Evolutionary conservation across 441 rosid genomes (phyloP).

Genomic region (Capsella rubella): DNA sequence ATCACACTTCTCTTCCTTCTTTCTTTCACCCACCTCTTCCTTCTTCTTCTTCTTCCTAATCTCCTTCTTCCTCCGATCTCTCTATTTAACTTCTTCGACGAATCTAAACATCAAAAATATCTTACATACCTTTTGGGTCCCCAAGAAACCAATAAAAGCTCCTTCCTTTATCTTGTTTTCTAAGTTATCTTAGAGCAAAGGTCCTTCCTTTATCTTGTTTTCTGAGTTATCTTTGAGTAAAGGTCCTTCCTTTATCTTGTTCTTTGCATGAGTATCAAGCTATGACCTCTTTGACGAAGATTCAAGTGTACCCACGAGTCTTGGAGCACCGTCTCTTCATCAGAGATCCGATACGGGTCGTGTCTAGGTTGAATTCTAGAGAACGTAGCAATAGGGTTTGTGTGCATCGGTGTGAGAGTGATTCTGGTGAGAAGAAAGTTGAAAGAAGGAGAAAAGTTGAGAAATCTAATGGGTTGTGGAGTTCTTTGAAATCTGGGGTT

Average conservation of each 20-base stretch:
- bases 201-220: conserved; percentile 11
- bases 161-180: conserved; percentile 7
- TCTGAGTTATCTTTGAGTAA: neutral
- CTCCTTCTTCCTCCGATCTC: conserved; percentile 4
- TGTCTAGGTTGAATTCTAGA: conserved; percentile 39
- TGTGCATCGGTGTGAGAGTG: conserved; percentile 51
- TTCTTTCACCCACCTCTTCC: conserved; percentile 15
- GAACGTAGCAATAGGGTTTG: conserved; percentile 42
- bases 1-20: conserved; percentile 62
- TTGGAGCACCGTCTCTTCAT: conserved; percentile 46
- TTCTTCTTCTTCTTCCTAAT: conserved; percentile 34
- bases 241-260: conserved; percentile 5
- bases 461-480: conserved; percentile 53
- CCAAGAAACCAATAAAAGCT: neutral
- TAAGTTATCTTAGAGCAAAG: neutral
- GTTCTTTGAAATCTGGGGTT: conserved; percentile 51
- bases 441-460: conserved; percentile 41
- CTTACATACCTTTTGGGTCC: conserved; percentile 7
- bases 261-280: conserved; percentile 30
- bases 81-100: conserved; percentile 29
- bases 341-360: conserved; percentile 47
- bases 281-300: conserved; percentile 62
- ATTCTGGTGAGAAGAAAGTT: conserved; percentile 46
- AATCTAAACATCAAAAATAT: conserved; percentile 18
- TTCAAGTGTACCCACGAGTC: conserved; percentile 58